phyloP scores from a whole-genome alignment of 148 eudicot species.

The Hydrangea macrophylla region DNA sequence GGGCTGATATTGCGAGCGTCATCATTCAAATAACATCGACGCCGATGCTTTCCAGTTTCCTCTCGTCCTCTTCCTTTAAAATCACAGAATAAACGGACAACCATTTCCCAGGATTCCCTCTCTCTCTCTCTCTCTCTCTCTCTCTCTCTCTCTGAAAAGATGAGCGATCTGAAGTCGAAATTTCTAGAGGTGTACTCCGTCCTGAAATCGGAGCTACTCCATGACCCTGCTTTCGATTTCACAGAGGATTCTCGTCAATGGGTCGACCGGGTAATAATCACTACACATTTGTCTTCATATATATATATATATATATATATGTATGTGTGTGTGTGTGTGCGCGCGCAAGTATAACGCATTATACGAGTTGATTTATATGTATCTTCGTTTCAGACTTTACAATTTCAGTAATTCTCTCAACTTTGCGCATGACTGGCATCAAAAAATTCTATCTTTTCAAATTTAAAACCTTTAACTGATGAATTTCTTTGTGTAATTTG shows the following conservation, averaged over 20 bases:
- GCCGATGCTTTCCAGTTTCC: not conserved
- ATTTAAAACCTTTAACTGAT: too few relatives aligned
- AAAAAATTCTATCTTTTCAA: not conserved
- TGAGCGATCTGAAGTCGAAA: conserved; percentile 57
- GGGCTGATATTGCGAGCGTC: not conserved
- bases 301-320: not conserved
- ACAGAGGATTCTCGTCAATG: conserved; percentile 61
- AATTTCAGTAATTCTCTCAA: not conserved
- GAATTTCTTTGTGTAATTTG: too few relatives aligned
- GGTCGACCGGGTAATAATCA: conserved; percentile 56
- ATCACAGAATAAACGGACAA: not conserved
- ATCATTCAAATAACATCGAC: not conserved
- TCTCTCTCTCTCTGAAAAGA: conserved; percentile 1
- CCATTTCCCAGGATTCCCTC: not conserved
- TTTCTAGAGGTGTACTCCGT: conserved; percentile 58
- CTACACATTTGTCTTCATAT: not conserved
- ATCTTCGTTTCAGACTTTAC: not conserved
- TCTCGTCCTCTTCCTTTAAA: not conserved
- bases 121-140: not conserved
- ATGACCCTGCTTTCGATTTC: conserved; percentile 80
- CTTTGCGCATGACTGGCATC: not conserved
- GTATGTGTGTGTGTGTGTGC: not conserved
- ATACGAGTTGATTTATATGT: not conserved
- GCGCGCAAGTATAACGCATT: not conserved
- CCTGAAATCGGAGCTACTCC: conserved; percentile 76